Base-by-base conservation (phyloP, 1,139 yeast species). In the Debaryomyces udenii region DNA sequence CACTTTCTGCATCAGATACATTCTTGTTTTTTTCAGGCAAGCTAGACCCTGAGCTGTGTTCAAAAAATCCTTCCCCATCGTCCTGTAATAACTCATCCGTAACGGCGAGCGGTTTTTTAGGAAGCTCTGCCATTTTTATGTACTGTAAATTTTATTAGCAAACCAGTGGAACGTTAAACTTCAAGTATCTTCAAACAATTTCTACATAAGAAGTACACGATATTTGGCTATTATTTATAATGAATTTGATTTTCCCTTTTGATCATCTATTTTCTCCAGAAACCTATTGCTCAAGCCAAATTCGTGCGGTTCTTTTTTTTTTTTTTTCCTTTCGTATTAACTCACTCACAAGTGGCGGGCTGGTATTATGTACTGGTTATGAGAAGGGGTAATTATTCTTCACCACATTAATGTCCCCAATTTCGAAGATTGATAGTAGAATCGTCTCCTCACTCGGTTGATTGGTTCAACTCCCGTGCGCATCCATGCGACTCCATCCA, bases 1-100 rank as follows among this genome's bases (percentile, higher is more conserved):
- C 28, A 24, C 64, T 56, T 26, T 62, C 70, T 31, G 53, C 44
- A 35, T 64, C 68, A 9, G 59, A 57, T 13, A 32, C 35, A 9
- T 44, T 47, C 30, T 55, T 49, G 6, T 45, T 42, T 37, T 52
- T 54, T 33, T 56, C 55, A 7, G 48, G 47, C 13, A 51, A 45
- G 11, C 63, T 55, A 6, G 62, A 48, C 17, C 55, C 40, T 3
- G 62, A 52, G 16, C 59, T 55, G 35, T 50, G 50, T 35, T 52
- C 62, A 39, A 59, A 54, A 23, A 59, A 46, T 10, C 62, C 64
- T 13, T 51, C 56, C 1, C 37, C 45, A 20, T 20, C 18, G 34
- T 9, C 30, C 11, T 18, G 32, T 14, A 15, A 35, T 16, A 15
- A 11, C 15, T 28, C 29, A 11, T 31, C n/a, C 10, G 10, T 17